Percentiles rank a stretch among this genome's conserved stretches.
Conservation (phyloP, 345 rosid species). For the Erodium maritimum region DNA sequence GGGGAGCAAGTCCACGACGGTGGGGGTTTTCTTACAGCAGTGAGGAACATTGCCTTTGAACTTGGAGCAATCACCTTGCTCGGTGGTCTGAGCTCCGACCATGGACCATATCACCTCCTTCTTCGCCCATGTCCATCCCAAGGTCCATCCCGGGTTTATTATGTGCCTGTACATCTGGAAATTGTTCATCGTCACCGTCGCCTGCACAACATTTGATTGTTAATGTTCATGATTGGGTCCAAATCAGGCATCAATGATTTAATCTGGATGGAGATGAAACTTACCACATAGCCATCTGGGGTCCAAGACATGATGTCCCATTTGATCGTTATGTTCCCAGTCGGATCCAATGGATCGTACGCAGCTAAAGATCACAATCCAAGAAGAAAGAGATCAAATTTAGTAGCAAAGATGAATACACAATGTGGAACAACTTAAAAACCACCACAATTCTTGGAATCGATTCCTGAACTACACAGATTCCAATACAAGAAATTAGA, state of each 20-base stretch:
- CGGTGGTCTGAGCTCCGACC: slow-evolving; percentile 34
- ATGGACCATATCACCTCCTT: slow-evolving; percentile 40
- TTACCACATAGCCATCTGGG: slow-evolving; percentile 34
- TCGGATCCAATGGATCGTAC: slow-evolving; percentile 35
- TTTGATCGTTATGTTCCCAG: slow-evolving; percentile 33
- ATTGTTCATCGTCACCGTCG: slow-evolving; percentile 31
- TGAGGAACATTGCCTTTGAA: slow-evolving; percentile 40
- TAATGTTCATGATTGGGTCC: no score
- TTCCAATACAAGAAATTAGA: no score
- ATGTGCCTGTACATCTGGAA: slow-evolving; percentile 42
- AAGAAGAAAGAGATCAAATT: no score
- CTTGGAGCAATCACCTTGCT: slow-evolving; percentile 52
- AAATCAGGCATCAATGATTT: no score
- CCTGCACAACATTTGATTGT: slow-evolving; percentile 13
- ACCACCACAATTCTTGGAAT: no score
- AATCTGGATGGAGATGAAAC: no score
- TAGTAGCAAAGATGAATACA: no score
- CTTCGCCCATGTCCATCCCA: slow-evolving; percentile 44
- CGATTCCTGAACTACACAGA: no score
- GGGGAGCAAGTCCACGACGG: slow-evolving; percentile 37
- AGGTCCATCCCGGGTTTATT: slow-evolving; percentile 35
- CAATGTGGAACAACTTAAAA: no score
- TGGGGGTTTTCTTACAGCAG: slow-evolving; percentile 29
- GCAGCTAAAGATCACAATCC: slow-evolving; percentile 15
- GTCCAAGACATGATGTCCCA: slow-evolving; percentile 44